Conservation (phyloP, 2,329 filamentous ascomycete genomes). For the Phyllosticta ampelicida region DNA sequence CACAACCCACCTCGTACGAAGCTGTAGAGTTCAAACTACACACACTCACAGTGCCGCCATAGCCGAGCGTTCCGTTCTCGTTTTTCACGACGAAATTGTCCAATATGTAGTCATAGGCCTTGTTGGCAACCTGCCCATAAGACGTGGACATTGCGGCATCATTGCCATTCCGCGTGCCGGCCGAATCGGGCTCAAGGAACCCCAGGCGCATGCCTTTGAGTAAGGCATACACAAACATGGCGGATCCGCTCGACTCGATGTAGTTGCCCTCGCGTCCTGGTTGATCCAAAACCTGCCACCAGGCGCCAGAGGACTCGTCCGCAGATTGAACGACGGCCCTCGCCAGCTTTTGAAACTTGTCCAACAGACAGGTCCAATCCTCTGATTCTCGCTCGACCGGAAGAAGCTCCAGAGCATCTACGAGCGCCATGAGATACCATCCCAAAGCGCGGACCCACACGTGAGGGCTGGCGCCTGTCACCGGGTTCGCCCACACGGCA, state of each 20-base stretch:
- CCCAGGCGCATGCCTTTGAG: constrained; percentile 26
- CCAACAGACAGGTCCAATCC: constrained; percentile 16
- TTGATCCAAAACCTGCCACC: constrained; percentile 48
- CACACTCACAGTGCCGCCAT: constrained; percentile 22
- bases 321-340: constrained; percentile 32
- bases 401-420: constrained; percentile 40
- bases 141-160: neutral
- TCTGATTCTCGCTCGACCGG: constrained; percentile 17
- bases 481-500: constrained; percentile 26
- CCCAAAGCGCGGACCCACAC: constrained; percentile 28
- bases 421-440: constrained; percentile 30
- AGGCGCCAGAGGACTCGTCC: constrained; percentile 36
- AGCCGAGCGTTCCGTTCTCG: constrained; percentile 22
- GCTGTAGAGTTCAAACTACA: constrained; percentile 19
- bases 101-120: constrained; percentile 35
- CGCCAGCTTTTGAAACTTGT: constrained; percentile 31
- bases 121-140: neutral
- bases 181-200: constrained; percentile 12
- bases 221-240: constrained; percentile 35
- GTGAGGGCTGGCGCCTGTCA: constrained; percentile 25
- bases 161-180: neutral
- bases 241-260: constrained; percentile 48
- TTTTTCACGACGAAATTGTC: constrained; percentile 37
- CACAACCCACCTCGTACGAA: constrained; percentile 17
- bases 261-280: constrained; percentile 42